Evolutionary conservation across 305 asterid genomes (phyloP), one percentile per base, ranked within the genome.

Genomic region (Ruellia speciosa): DNA sequence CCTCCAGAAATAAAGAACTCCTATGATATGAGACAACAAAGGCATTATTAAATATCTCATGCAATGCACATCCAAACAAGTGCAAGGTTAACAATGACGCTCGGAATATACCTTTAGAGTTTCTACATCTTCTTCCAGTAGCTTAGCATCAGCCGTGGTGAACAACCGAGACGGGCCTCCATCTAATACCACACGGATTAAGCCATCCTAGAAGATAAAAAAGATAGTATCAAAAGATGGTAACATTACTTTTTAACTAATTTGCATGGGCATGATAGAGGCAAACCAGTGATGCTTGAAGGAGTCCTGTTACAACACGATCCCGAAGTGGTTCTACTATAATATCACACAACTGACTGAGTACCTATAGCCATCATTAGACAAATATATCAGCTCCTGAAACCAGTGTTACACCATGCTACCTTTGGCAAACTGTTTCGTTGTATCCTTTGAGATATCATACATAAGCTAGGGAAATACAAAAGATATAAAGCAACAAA

Each of bases 1-100:
- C 99, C 99, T 58, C 99, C 99, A 35, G 99, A 88, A 60, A 93
- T 86, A 71, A 86, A 93, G 70, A 93, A 93, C 62, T 93, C 99
- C 97, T 93, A 43, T 6, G 18, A 55, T 28, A 52, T 40, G 49
- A 11, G 3, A 14, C 14, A 43, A 47, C 19, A 47, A n/a, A 47
- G 19, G 4, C 9, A 64, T 66, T 52, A 60, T 46, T 35, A 58
- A 50, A 57, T 40, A 33, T 59, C 31, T 24, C 31, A 24, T 4
- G 31, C 31, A 24, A 24, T 24, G 4, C 31, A 24, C 2, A 24
- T 24, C 31, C 31, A 24, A 24, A 24, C 31, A 24, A 24, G 3
- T 2, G 31, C 31, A 24, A 24, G 31, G 31, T 24, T 24, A 24
- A 24, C 31, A 24, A 24, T 24, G 3, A 24, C 31, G 2, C 31